phyloP scores from a whole-genome alignment of 148 eudicot genomes.

The Mesembryanthemum crystallinum region DNA sequence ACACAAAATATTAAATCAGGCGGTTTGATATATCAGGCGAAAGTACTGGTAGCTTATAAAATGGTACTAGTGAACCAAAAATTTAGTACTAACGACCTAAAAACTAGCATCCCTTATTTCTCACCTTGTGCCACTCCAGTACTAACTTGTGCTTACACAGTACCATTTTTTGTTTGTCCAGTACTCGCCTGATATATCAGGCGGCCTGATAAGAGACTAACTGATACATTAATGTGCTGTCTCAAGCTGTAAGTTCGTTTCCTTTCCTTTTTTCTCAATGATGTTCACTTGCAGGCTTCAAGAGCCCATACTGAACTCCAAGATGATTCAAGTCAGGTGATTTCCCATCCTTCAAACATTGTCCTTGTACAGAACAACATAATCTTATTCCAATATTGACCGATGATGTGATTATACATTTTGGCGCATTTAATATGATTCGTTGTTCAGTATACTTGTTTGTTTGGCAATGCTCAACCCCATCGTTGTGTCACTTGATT shows the following conservation, averaged over 20 bases:
- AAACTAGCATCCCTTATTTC: too few species aligned
- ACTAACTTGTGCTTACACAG: too few species aligned
- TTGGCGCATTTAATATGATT: neutral
- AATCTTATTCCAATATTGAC: neutral
- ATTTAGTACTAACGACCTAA: too few species aligned
- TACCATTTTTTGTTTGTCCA: too few species aligned
- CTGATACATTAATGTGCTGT: conserved; percentile 4
- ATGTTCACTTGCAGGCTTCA: conserved; percentile 29
- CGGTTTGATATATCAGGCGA: too few species aligned
- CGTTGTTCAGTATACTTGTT: neutral
- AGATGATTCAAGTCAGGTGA: conserved; percentile 28
- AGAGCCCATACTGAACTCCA: conserved; percentile 25
- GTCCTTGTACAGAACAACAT: neutral
- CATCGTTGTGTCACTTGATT: neutral
- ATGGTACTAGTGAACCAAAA: too few species aligned
- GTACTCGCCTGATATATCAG: too few species aligned
- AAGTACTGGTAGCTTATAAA: too few species aligned
- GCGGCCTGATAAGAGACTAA: too few species aligned
- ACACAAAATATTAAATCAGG: too few species aligned
- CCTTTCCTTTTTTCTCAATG: neutral
- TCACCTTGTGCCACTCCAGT: too few species aligned
- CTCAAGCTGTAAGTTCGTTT: neutral
- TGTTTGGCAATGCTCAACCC: neutral
- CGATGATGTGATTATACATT: neutral
- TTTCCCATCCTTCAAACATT: neutral